Evolutionary conservation across 2,329 filamentous ascomycete genomes (phyloP), one percentile per base, ranked within the genome.

Genomic region (Fusarium graminum): DNA sequence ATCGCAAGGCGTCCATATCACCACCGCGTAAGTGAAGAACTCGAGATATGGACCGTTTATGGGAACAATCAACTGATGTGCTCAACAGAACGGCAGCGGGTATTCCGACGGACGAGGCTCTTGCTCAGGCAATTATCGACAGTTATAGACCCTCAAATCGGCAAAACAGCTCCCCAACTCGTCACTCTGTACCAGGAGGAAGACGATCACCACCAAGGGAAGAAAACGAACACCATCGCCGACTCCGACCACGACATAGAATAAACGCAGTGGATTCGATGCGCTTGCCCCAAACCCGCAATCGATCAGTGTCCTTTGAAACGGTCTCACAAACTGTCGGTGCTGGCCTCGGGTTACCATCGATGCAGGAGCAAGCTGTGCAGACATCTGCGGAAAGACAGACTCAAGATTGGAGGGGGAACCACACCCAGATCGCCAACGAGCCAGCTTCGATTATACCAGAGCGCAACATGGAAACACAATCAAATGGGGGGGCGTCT

Each of bases 161-260:
- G 22, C 50, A 67, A 19, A 58, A 55, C 22, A 57, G 65, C 17
- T 41, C 63, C 25, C 40, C 68, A 28, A 30, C 63, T 39, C 63
- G 62, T 29, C 63, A 64, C 19, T 50, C 56, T 16, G 55, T 49
- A 22, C 28, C 63, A 12, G 51, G 55, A 12, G 71, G 70, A 32
- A 67, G 74, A 61, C 73, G 74, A 17, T 71, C 74, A 5, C 72
- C 72, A 6, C 74, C 74, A 14, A 68, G 73, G 45, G 75, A 76
- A 46, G 53, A 51, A 17, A 44, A 53, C 30, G 73, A 74, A 46
- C 69, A 70, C 36, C 72, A 74, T 44, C 74, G 75, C 40, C 67
- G 75, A 44, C 74, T 70, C 45, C 68, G 75, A 50, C 70, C 72
- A 17, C 73, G 74, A 25, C 72, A 72, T 40, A 66, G 59, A 63